Evolutionary conservation across 2,329 filamentous ascomycete genomes (phyloP), one percentile per base, ranked within the genome.

Genomic region (Cylindrodendrum hubeiense): DNA sequence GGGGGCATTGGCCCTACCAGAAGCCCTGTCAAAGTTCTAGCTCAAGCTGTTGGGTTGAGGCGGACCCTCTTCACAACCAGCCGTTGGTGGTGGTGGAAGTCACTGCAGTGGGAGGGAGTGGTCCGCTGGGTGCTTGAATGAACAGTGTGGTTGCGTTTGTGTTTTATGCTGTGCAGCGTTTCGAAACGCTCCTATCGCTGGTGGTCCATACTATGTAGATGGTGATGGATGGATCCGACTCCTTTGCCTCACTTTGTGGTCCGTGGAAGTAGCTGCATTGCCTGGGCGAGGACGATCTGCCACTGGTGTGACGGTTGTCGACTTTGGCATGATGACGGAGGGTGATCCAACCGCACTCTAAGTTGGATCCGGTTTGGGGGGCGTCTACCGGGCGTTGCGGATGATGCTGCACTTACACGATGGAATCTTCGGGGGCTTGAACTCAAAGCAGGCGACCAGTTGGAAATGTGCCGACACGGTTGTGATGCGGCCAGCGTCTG

Each of bases 21-120:
- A 73, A 74, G 71, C 69, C 70, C 61, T 71, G 68, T 67, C 66
- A 71, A 65, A 60, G 61, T 74, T 73, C 71, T 73, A 73, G 71
- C 69, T 69, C 53, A 47, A 43, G 60, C 56, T 63, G 63, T 54
- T 67, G 65, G 67, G 44, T 63, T 67, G 46, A 54, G n/a, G 33
- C 26, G 13, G 51, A 61, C 39, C 49, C 55, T 58, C 41, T 21
- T 43, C 41, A 43, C 41, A 10, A 13, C 44, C 41, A 22, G 22
- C 28, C 41, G 19, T 53, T 37, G 60, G 30, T 30, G 44, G 55
- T 50, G 47, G 33, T 7, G 22, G n/a, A 12, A 19, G 7, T 44
- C 37, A 55, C 37, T 39, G 15, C 15, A 39, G 34, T n/a, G 15
- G 37, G 15, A 39, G 15, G 37, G 34, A 39, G 5, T n/a, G 37